Conservation (phyloP, 2,329 filamentous ascomycete species). For the Shiraia bambusicola region DNA sequence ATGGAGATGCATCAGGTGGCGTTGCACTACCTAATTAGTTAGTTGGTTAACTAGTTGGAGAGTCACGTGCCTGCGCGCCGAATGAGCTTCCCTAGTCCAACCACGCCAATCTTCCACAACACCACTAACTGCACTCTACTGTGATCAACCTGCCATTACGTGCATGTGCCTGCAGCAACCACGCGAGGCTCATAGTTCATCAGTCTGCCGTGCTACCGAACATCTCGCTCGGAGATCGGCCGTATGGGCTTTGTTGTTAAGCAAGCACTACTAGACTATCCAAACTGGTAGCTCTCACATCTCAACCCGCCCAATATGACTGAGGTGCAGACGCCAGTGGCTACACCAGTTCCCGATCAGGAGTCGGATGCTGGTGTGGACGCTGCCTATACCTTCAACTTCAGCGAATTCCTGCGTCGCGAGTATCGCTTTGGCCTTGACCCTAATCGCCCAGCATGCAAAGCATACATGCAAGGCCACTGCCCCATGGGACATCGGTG, state of each 20-base stretch:
- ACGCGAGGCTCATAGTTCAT: no score
- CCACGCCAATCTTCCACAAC: not conserved
- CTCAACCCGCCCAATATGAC: constrained; percentile 21
- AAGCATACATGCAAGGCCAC: constrained; percentile 79
- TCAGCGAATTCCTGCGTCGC: constrained; percentile 79
- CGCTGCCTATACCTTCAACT: constrained; percentile 69
- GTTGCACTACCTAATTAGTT: no score
- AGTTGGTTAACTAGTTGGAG: no score
- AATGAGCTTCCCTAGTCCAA: not conserved
- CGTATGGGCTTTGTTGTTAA: no score
- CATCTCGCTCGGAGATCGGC: no score
- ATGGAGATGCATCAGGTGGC: constrained; percentile 2
- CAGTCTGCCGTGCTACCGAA: no score
- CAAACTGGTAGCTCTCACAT: not conserved
- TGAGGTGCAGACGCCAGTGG: constrained; percentile 31
- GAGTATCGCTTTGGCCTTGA: constrained; percentile 84
- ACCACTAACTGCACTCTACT: not conserved
- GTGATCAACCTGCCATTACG: not conserved
- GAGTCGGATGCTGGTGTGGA: constrained; percentile 29
- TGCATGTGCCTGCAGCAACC: no score
- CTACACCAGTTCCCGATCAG: constrained; percentile 22
- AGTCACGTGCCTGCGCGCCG: not conserved
- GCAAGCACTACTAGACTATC: not conserved
- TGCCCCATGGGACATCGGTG: constrained; percentile 84
- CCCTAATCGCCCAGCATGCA: constrained; percentile 70